Conservation (phyloP, 2,329 filamentous ascomycete species). For the Colletotrichum falcatum region DNA sequence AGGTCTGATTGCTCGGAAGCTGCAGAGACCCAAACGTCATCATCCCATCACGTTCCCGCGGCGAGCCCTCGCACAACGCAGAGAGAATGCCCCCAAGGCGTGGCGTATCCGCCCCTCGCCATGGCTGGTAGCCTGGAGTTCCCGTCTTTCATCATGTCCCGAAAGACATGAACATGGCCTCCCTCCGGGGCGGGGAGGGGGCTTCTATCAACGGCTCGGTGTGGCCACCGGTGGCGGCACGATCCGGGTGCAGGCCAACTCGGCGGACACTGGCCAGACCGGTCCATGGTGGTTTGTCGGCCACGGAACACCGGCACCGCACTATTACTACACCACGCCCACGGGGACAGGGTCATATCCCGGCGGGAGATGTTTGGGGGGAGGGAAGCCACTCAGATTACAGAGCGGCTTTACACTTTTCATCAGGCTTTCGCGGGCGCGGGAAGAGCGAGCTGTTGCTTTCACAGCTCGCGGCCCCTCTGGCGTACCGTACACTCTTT, state of each 20-base stretch:
- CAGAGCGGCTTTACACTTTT: conserved; percentile 59
- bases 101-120: conserved; percentile 63
- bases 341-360: conserved; percentile 64
- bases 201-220: conserved; percentile 64
- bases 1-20: background rate
- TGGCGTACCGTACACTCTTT: too few relatives aligned
- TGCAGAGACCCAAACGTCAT: conserved; percentile 28
- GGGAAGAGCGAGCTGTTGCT: conserved; percentile 62
- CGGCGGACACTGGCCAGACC: conserved; percentile 65
- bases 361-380: conserved; percentile 62
- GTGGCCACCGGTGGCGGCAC: conserved; percentile 58
- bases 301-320: conserved; percentile 58
- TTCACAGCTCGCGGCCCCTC: conserved; percentile 63
- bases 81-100: conserved; percentile 64
- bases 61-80: conserved; percentile 60
- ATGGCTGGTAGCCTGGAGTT: conserved; percentile 66
- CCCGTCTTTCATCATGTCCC: conserved; percentile 61
- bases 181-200: too few relatives aligned
- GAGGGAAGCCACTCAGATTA: conserved; percentile 62
- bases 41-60: conserved; percentile 39
- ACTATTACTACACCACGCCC: conserved; percentile 61
- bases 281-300: conserved; percentile 69
- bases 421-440: conserved; percentile 65
- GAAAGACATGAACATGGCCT: conserved; percentile 61
- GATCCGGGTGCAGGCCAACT: conserved; percentile 61